Evolutionary conservation across 2,329 filamentous ascomycete species (phyloP).

Genomic region (Fusarium hainanense): DNA sequence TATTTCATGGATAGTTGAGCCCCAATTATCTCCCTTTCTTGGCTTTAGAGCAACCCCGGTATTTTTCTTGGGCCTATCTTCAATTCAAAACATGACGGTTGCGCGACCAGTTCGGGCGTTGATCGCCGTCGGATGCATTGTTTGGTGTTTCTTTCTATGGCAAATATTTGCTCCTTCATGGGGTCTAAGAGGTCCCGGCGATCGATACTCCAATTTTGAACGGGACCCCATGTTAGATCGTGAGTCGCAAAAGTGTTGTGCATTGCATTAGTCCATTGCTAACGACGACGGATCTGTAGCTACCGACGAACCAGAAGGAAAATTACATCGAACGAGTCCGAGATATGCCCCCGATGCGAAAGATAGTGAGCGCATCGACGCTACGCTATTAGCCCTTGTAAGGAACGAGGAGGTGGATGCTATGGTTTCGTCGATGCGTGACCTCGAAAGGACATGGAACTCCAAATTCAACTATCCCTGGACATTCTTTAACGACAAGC

Average conservation of each 20-base stretch:
- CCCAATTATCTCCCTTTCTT: slow-evolving; percentile 11
- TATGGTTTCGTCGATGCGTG: slow-evolving; percentile 87
- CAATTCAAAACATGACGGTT: slow-evolving; percentile 74
- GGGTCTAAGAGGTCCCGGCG: slow-evolving; percentile 55
- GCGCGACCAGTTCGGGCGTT: slow-evolving; percentile 86
- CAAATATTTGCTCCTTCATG: slow-evolving; percentile 74
- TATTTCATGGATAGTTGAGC: slow-evolving; percentile 37
- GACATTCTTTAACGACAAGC: slow-evolving; percentile 98
- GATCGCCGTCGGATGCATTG: slow-evolving; percentile 74
- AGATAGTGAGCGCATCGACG: slow-evolving; percentile 87
- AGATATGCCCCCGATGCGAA: slow-evolving; percentile 82
- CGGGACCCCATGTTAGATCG: slow-evolving; percentile 89
- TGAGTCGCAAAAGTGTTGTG: slow-evolving; percentile 58
- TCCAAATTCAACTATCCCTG: slow-evolving; percentile 99
- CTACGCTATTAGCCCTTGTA: slow-evolving; percentile 90
- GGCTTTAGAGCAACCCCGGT: slow-evolving; percentile 17
- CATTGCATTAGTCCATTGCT: slow-evolving; percentile 6
- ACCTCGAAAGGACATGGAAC: slow-evolving; percentile 96
- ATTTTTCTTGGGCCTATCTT: slow-evolving; percentile 7
- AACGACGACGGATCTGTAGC: slow-evolving; percentile 60
- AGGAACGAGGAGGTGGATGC: slow-evolving; percentile 89
- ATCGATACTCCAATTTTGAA: slow-evolving; percentile 68
- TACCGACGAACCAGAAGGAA: slow-evolving; percentile 84
- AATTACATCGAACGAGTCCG: slow-evolving; percentile 76
- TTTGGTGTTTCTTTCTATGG: slow-evolving; percentile 83